Evolutionary conservation across 441 rosid genomes (phyloP).

Genomic region (Gossypium gossypioides): DNA sequence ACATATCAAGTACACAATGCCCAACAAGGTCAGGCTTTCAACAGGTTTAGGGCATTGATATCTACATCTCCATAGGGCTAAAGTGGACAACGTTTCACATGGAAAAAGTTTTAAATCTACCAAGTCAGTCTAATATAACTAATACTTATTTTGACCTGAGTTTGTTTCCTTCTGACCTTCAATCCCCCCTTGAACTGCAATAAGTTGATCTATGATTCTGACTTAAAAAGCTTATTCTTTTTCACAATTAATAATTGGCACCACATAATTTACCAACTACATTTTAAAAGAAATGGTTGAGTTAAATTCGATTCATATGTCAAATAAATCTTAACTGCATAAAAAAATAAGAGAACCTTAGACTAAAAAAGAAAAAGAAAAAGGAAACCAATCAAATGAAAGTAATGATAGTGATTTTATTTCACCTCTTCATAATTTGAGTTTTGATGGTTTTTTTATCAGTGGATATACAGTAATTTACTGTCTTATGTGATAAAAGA

Average conservation of each 20-base stretch:
- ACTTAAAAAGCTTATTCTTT: background rate
- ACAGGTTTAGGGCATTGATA: background rate
- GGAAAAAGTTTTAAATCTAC: background rate
- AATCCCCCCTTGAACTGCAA: background rate
- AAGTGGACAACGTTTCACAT: background rate
- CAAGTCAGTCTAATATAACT: background rate
- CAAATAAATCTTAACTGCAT: background rate
- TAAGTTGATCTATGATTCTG: background rate
- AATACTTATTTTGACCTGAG: background rate
- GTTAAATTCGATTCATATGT: background rate
- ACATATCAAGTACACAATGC: background rate
- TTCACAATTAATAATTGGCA: background rate
- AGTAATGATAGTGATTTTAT: background rate
- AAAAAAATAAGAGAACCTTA: background rate
- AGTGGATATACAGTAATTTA: background rate
- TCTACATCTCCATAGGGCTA: background rate
- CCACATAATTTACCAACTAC: background rate
- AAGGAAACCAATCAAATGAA: background rate
- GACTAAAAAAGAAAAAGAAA: background rate
- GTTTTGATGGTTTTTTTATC: background rate
- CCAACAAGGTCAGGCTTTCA: background rate
- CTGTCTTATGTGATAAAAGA: background rate
- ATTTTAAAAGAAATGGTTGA: background rate
- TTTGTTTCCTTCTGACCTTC: background rate
- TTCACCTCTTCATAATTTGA: background rate